Conservation (phyloP, 306 rosid genomes). For the Corylus avellana region DNA sequence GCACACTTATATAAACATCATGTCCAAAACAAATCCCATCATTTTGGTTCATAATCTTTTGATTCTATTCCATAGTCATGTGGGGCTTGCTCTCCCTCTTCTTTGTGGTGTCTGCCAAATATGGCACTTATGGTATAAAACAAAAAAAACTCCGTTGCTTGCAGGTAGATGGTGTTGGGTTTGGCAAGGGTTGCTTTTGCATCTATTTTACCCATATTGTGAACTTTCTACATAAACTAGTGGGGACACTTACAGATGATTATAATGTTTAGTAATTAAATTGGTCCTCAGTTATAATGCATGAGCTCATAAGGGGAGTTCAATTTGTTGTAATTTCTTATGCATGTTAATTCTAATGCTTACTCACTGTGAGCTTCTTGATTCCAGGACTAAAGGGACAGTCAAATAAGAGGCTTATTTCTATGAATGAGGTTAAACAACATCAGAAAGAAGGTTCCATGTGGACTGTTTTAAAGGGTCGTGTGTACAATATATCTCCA, state of each 20-base stretch:
- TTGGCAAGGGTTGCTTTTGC: neutral
- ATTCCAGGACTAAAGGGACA: constrained; percentile 80
- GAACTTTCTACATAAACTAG: neutral
- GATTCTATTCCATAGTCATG: neutral
- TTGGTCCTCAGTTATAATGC: neutral
- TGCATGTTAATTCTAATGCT: constrained; percentile 7
- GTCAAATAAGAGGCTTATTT: constrained; percentile 80
- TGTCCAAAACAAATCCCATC: neutral
- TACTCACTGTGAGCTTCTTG: constrained; percentile 18
- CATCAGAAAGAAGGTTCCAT: constrained; percentile 72
- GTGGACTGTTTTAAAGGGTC: constrained; percentile 98
- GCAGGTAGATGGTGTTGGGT: neutral
- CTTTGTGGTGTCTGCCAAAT: neutral
- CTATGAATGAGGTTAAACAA: constrained; percentile 80
- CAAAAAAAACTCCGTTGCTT: neutral
- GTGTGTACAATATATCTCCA: constrained; percentile 81
- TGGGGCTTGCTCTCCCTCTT: neutral
- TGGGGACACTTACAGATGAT: neutral
- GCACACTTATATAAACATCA: neutral
- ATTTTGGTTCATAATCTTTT: neutral
- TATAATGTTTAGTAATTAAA: neutral
- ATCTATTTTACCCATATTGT: neutral
- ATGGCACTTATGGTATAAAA: neutral
- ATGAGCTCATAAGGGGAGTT: neutral
- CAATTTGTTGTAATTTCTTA: constrained; percentile 10